Percentiles rank a stretch among this genome's conserved stretches.
Conservation (phyloP, 148 eudicot genomes). For the Camellia japonica region DNA sequence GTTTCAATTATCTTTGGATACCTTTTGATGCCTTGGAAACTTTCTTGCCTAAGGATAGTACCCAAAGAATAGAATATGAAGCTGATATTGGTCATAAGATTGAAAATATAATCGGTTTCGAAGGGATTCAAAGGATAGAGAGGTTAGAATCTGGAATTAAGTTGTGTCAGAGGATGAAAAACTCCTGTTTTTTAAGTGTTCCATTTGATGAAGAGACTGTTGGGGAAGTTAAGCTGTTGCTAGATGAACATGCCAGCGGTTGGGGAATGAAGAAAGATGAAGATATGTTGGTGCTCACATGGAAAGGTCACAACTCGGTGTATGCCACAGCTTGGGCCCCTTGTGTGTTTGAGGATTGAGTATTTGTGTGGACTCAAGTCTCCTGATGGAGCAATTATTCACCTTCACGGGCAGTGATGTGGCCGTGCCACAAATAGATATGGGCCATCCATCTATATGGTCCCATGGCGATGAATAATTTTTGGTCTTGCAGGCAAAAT, state of each 20-base stretch:
- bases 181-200: constrained; percentile 23
- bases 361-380: neutral
- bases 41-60: constrained; percentile 48
- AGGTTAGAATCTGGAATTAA: constrained; percentile 33
- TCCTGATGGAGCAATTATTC: no score
- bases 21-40: constrained; percentile 51
- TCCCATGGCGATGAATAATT: no score
- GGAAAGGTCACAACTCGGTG: constrained; percentile 50
- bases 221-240: constrained; percentile 38
- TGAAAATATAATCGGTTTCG: constrained; percentile 43
- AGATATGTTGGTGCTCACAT: constrained; percentile 43
- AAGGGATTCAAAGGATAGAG: constrained; percentile 43
- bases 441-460: no score
- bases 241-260: constrained; percentile 55
- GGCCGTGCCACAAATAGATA: no score
- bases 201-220: constrained; percentile 39
- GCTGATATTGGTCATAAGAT: constrained; percentile 47
- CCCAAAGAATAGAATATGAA: constrained; percentile 41
- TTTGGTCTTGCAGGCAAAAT: no score
- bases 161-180: constrained; percentile 28
- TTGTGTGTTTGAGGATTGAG: constrained; percentile 24
- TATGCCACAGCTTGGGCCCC: constrained; percentile 43
- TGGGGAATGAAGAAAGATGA: constrained; percentile 56
- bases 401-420: no score
- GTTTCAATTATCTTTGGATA: constrained; percentile 49